Conservation (phyloP, 164 flowering plant species). For the Berberis thunbergii region DNA sequence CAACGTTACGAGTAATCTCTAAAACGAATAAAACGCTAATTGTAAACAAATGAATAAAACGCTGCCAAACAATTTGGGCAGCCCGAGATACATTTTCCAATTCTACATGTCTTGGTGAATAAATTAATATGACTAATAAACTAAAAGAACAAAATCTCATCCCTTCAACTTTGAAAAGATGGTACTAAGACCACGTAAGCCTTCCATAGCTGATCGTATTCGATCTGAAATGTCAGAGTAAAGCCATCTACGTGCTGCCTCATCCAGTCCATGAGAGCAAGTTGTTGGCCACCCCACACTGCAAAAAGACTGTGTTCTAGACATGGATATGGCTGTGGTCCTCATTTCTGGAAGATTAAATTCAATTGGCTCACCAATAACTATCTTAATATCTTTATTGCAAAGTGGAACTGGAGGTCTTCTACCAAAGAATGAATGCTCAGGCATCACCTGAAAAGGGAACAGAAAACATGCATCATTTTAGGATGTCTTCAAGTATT, state of each 20-base stretch:
- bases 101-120: too few relatives aligned
- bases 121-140: background rate
- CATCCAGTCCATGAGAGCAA: conserved; percentile 39
- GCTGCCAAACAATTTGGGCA: too few relatives aligned
- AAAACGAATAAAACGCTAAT: too few relatives aligned
- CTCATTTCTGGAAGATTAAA: conserved; percentile 63
- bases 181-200: conserved; percentile 31
- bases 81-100: too few relatives aligned
- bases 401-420: conserved; percentile 77
- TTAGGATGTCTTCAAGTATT: background rate
- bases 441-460: conserved; percentile 83
- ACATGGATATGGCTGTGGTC: conserved; percentile 40
- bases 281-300: conserved; percentile 43
- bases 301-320: conserved; percentile 22
- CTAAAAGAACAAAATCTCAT: background rate
- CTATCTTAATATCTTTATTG: conserved; percentile 46
- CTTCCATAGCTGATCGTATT: conserved; percentile 63
- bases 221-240: conserved; percentile 57
- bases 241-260: conserved; percentile 73
- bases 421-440: conserved; percentile 62
- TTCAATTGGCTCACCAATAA: conserved; percentile 80
- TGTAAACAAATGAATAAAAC: too few relatives aligned
- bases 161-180: conserved; percentile 17
- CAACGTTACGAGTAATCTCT: too few relatives aligned
- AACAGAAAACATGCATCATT: background rate